Evolutionary conservation across 805 yeast genomes (phyloP).

Genomic region (Myxozyma vanderwaltii): DNA sequence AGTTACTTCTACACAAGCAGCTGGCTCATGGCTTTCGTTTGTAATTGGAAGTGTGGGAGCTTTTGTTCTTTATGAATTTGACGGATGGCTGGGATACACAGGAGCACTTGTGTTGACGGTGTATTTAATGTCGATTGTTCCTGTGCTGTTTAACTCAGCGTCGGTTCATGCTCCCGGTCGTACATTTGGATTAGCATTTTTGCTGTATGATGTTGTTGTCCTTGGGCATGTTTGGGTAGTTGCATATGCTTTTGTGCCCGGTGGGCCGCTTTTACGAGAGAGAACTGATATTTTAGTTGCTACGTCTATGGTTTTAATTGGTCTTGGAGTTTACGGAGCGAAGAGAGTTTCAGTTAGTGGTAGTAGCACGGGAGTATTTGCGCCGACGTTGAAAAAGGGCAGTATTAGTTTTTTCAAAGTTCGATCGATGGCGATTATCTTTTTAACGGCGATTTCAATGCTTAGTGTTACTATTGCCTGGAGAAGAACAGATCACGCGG

Average conservation of each 20-base stretch:
- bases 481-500: conserved; percentile 57
- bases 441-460: conserved; percentile 47
- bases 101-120: conserved; percentile 69
- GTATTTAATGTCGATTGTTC: conserved; percentile 49
- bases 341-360: conserved; percentile 25
- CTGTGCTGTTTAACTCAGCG: conserved; percentile 47
- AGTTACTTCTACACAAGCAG: conserved; percentile 35
- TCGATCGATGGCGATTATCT: conserved; percentile 30
- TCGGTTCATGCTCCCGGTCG: conserved; percentile 57
- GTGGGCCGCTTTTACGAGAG: conserved; percentile 85
- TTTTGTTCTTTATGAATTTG: conserved; percentile 51
- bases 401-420: conserved; percentile 16
- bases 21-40: conserved; percentile 42
- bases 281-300: conserved; percentile 76
- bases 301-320: conserved; percentile 55
- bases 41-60: conserved; percentile 54
- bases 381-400: conserved; percentile 26
- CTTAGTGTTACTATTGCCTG: conserved; percentile 57
- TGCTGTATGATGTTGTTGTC: conserved; percentile 58
- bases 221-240: conserved; percentile 95
- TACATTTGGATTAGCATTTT: conserved; percentile 45
- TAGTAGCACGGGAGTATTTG: conserved; percentile 23
- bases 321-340: conserved; percentile 53
- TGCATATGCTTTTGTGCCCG: conserved; percentile 98
- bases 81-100: conserved; percentile 70